These are phyloP conservation scores for Aspergillus pseudonomiae DNA, from an alignment of 2,329 filamentous ascomycete species.

Conservation along the genomic window DNA sequence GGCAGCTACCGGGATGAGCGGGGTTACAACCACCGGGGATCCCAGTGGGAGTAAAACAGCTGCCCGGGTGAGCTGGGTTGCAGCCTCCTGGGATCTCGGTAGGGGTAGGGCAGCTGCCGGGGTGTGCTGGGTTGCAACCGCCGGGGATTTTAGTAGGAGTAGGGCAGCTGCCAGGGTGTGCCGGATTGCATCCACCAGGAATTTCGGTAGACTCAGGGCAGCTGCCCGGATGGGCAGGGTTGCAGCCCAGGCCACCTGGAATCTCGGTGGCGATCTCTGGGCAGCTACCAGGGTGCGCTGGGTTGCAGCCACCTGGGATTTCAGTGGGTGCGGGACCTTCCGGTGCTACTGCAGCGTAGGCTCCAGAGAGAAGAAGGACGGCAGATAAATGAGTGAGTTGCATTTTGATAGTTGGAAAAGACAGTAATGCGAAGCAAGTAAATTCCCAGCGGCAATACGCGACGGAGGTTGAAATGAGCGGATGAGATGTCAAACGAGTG, in stretches of 20 bases:
- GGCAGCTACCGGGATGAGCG: background rate
- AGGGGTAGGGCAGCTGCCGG: too few relatives aligned
- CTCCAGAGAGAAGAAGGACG: background rate
- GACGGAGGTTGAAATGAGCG: background rate
- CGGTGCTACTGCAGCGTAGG: background rate
- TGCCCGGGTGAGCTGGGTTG: too few relatives aligned
- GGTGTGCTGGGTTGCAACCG: too few relatives aligned
- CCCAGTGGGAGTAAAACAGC: too few relatives aligned
- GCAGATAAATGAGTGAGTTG: slow-evolving; percentile 1
- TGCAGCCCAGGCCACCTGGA: background rate
- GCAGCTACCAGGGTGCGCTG: background rate
- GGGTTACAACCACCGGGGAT: background rate
- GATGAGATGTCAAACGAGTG: background rate
- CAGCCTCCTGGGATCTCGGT: too few relatives aligned
- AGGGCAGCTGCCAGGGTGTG: too few relatives aligned
- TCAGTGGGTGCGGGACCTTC: background rate
- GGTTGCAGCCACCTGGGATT: background rate
- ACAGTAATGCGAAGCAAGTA: background rate
- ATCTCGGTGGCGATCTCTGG: background rate
- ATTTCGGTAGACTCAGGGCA: background rate
- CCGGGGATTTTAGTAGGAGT: too few relatives aligned
- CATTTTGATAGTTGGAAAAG: background rate
- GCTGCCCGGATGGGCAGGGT: background rate
- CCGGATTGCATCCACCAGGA: too few relatives aligned
- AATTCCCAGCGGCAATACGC: background rate